A percentile compares a stretch with the other conserved stretches of the same genome.
These are phyloP conservation scores for Juncus inflexus DNA, from an alignment of 176 grass and related monocot genomes.

Conservation along the genomic window DNA sequence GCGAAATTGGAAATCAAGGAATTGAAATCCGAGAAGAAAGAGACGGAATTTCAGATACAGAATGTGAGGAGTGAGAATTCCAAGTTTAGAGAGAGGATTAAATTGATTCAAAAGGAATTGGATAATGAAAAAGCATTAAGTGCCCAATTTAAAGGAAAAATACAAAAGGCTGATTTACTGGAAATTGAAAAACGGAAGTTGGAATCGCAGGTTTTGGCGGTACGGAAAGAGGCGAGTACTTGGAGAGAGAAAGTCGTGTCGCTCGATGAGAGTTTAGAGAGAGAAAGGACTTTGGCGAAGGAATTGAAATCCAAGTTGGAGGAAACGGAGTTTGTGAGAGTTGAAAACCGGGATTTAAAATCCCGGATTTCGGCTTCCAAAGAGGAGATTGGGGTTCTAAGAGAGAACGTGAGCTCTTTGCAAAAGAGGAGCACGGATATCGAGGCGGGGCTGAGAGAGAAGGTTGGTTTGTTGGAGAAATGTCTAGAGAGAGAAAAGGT, in stretches of 20 bases:
- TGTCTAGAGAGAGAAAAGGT: conserved; percentile 22
- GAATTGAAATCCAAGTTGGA: conserved; percentile 33
- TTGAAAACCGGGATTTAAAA: conserved; percentile 35
- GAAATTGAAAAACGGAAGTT: conserved; percentile 43
- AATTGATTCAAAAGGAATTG: conserved; percentile 43
- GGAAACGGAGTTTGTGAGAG: conserved; percentile 30
- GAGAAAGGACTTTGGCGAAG: conserved; percentile 40
- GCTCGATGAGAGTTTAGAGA: conserved; percentile 45
- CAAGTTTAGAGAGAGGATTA: conserved; percentile 41
- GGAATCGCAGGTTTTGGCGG: conserved; percentile 49
- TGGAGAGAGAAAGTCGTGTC: conserved; percentile 35
- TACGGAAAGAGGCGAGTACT: conserved; percentile 42
- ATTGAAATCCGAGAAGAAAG: conserved; percentile 43
- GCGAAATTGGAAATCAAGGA: conserved; percentile 50
- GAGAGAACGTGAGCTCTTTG: conserved; percentile 25
- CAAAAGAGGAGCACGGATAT: conserved; percentile 26
- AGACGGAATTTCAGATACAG: conserved; percentile 41
- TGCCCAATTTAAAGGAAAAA: conserved; percentile 37
- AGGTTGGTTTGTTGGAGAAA: conserved; percentile 39
- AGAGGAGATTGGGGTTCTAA: conserved; percentile 26
- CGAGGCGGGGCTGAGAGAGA: conserved; percentile 30
- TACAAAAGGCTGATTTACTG: conserved; percentile 38
- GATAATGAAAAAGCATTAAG: conserved; percentile 60
- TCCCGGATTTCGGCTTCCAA: conserved; percentile 36
- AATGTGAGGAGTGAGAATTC: conserved; percentile 33